Percentiles rank a stretch among this genome's conserved stretches.
These are phyloP conservation scores for Hansenula lynferdii DNA, from an alignment of 1,139 yeast genomes.

Conservation along the genomic window DNA sequence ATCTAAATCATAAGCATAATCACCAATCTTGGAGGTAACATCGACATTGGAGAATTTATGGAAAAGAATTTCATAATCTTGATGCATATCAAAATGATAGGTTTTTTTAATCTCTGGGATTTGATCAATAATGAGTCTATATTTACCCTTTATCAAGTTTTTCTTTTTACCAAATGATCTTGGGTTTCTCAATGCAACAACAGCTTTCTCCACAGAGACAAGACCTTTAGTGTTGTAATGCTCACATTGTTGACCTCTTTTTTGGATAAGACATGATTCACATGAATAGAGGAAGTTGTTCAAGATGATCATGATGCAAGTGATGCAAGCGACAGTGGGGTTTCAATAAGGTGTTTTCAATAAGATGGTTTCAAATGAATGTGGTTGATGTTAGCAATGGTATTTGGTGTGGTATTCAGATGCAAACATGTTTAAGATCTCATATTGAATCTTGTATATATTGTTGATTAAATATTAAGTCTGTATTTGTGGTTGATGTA, in stretches of 20 bases:
- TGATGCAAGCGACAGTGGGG: no score
- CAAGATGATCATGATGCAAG: slow-evolving; percentile 14
- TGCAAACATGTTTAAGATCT: no score
- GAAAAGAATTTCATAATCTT: slow-evolving; percentile 12
- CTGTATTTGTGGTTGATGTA: no score
- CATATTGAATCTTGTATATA: no score
- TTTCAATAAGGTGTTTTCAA: no score
- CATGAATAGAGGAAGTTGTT: slow-evolving; percentile 10
- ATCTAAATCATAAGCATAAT: slow-evolving; percentile 4
- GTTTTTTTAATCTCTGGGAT: slow-evolving; percentile 4
- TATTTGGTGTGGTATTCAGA: no score
- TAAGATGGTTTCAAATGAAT: no score
- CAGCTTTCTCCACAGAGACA: slow-evolving; percentile 4
- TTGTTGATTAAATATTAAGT: no score
- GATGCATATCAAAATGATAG: slow-evolving; percentile 3
- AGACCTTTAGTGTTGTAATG: slow-evolving; percentile 5
- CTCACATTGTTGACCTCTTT: slow-evolving; percentile 7
- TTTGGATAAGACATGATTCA: slow-evolving; percentile 3
- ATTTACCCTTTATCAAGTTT: neutral
- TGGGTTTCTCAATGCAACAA: no score
- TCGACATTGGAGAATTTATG: slow-evolving; percentile 9
- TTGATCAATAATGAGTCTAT: neutral
- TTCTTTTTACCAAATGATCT: neutral
- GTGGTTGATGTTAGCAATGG: no score
- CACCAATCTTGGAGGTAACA: slow-evolving; percentile 7